Evolutionary conservation across 106 monocot genomes (phyloP).

Genomic region (Apostasia shenzhenica): DNA sequence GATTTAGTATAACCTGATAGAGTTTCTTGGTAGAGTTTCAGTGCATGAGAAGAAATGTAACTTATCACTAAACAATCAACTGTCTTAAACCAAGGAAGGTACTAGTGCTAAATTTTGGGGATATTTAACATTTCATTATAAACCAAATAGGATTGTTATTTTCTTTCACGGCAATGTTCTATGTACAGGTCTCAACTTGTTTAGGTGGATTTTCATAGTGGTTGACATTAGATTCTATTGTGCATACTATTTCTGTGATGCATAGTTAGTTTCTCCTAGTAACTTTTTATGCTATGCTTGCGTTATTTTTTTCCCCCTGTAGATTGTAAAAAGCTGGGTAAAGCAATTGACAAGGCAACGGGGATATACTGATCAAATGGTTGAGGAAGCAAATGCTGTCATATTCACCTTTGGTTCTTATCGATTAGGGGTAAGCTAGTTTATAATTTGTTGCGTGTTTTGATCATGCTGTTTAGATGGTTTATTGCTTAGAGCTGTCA

Average conservation of each 20-base stretch:
- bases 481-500: too few relatives aligned
- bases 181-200: not conserved
- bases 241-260: not conserved
- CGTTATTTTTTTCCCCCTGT: not conserved
- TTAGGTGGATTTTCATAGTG: not conserved
- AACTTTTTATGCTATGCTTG: not conserved
- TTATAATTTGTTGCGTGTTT: not conserved
- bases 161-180: not conserved
- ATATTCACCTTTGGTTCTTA: slow-evolving; percentile 97
- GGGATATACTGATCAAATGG: slow-evolving; percentile 94
- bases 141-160: not conserved
- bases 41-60: too few relatives aligned
- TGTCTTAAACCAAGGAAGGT: too few relatives aligned
- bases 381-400: slow-evolving; percentile 94
- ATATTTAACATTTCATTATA: too few relatives aligned
- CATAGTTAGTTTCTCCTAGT: not conserved
- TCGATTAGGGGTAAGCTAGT: slow-evolving; percentile 77
- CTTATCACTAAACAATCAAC: too few relatives aligned
- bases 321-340: slow-evolving; percentile 96
- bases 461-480: not conserved
- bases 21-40: too few relatives aligned
- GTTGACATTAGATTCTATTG: not conserved
- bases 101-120: too few relatives aligned
- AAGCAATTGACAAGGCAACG: slow-evolving; percentile 76
- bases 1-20: too few relatives aligned